Percentiles rank a stretch among this genome's conserved stretches.
These are phyloP conservation scores for Zoysia matrella DNA, from an alignment of 202 grass and related monocot species.

Conservation along the genomic window DNA sequence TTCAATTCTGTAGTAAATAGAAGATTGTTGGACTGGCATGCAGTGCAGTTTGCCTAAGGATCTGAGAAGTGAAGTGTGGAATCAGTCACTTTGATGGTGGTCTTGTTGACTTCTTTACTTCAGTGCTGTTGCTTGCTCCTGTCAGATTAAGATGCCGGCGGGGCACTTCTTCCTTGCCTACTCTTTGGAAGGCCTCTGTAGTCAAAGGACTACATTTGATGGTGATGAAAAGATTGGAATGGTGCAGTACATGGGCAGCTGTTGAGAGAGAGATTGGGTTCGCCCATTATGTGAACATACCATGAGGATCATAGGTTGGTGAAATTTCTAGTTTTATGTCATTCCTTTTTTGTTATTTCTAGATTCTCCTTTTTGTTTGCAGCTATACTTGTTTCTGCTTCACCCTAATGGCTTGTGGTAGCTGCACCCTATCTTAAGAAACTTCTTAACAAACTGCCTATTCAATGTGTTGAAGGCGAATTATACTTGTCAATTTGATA, in stretches of 20 bases:
- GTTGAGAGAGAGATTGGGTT: background rate
- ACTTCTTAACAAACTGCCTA: background rate
- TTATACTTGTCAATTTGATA: too few relatives aligned
- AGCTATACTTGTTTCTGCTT: too few relatives aligned
- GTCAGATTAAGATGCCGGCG: conserved; percentile 21
- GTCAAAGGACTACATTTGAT: background rate
- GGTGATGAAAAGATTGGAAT: conserved; percentile 15
- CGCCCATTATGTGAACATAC: background rate
- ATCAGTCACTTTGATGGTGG: background rate
- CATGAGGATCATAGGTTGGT: conserved; percentile 30
- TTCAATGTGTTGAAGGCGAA: background rate
- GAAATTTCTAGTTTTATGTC: too few relatives aligned
- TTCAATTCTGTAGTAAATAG: conserved; percentile 3
- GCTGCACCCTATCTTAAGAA: background rate
- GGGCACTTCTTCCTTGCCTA: background rate
- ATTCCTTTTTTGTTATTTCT: too few relatives aligned
- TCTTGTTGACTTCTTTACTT: background rate
- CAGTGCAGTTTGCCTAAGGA: conserved; percentile 7
- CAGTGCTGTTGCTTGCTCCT: conserved; percentile 6
- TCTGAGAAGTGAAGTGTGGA: conserved; percentile 3
- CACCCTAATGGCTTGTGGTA: too few relatives aligned
- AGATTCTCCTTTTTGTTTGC: too few relatives aligned
- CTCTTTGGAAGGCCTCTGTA: conserved; percentile 3
- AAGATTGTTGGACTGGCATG: conserved; percentile 5
- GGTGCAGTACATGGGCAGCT: background rate